Base-by-base conservation (phyloP, 257 asterid genomes). In the Prunella vulgaris region DNA sequence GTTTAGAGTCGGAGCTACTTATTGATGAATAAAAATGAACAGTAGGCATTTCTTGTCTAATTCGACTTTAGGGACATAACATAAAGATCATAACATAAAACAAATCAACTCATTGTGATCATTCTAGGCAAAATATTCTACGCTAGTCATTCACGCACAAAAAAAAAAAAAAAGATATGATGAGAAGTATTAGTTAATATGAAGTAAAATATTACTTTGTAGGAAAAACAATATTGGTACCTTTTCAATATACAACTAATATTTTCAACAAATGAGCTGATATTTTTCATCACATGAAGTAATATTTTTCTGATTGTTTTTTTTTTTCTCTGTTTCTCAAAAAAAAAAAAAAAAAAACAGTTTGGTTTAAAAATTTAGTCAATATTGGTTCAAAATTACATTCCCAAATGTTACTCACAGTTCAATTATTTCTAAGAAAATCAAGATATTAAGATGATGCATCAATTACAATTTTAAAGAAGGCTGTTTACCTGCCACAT, bases 401-500 rank as follows among this genome's bases (percentile, higher is more conserved):
- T n/a, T 32, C 37, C 37, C n/a, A 13, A 13, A 18, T 42, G 51
- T 42, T 42, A 42, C 49, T 40, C 49, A 3, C 21, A 15, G 53
- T 46, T 5, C 20, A 46, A 5, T 46, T 15, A 46, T 46, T 21
- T 46, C 15, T 21, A 49, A 32, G 18, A 24, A n/a, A 13, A 62
- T 51, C 27, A 10, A 48, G 8, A 60, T 14, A 75, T 10, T 37
- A 33, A 37, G 32, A 17, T n/a, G 42, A 57, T n/a, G n/a, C n/a
- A n/a, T n/a, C n/a, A n/a, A n/a, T n/a, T n/a, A n/a, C n/a, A 25
- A 25, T 15, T 20, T 35, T 28, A 60, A 15, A 74, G 46, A 37
- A 49, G 4, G 59, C 33, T 40, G 10, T 33, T 62, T 79, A 87
- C 95, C 95, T 87, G 95, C 95, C 95, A 87, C 53, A 87, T 92